Evolutionary conservation across 2,329 filamentous ascomycete species (phyloP).

Genomic region (Paracoccidioides brasiliensis): DNA sequence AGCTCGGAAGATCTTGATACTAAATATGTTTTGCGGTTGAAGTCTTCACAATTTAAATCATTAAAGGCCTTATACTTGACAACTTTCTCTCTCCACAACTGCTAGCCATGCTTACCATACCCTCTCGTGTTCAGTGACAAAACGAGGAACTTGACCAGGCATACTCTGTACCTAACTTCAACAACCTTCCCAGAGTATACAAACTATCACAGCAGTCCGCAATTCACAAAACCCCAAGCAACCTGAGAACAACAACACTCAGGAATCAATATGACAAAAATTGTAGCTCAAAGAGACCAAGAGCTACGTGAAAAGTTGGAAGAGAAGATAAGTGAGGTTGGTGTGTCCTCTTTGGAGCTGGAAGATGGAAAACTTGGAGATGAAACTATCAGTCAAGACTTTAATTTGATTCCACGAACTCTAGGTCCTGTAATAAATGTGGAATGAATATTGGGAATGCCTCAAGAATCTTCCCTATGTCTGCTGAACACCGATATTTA

Average conservation of each 20-base stretch:
- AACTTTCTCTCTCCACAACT: no score
- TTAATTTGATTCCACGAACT: conserved; percentile 35
- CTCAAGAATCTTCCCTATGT: no score
- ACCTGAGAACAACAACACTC: no score
- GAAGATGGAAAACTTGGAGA: conserved; percentile 58
- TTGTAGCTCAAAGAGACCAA: conserved; percentile 50
- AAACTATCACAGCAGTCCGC: not conserved
- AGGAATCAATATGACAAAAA: conserved; percentile 33
- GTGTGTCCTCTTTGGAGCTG: conserved; percentile 58
- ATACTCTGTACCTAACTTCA: no score
- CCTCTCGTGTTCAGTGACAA: not conserved
- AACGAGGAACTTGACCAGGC: not conserved
- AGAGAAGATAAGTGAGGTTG: conserved; percentile 55
- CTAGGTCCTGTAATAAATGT: no score
- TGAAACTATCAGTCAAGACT: conserved; percentile 60
- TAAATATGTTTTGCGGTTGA: no score
- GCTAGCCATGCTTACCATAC: not conserved
- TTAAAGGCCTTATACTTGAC: not conserved
- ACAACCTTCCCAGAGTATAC: not conserved
- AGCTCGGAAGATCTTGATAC: no score
- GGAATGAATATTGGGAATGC: not conserved
- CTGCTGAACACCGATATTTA: no score
- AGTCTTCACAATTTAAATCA: no score
- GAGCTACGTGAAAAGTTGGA: conserved; percentile 55
- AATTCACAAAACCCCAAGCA: not conserved